These are phyloP conservation scores for Tylopilus sp. DNA, from an alignment of 1,284 basidiomycete genomes.

Conservation along the genomic window DNA sequence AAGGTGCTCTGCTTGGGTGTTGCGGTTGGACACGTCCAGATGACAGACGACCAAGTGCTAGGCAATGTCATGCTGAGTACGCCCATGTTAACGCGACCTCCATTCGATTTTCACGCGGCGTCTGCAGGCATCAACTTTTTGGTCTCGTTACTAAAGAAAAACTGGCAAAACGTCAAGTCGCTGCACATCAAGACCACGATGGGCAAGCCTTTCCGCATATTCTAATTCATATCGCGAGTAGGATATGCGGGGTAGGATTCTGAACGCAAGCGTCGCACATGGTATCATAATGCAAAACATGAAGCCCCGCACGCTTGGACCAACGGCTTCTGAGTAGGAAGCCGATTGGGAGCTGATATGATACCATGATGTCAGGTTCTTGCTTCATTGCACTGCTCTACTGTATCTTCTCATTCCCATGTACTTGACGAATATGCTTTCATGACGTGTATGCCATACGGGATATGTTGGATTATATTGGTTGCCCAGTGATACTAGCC, in stretches of 20 bases:
- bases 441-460: conserved; percentile 17
- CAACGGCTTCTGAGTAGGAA: conserved; percentile 69
- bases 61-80: conserved; percentile 94
- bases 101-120: conserved; percentile 5
- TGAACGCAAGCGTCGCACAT: conserved; percentile 22
- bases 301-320: conserved; percentile 90
- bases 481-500: neutral
- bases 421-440: conserved; percentile 15
- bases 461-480: conserved; percentile 2
- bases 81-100: conserved; percentile 28
- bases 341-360: conserved; percentile 82
- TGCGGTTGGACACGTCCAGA: conserved; percentile 95
- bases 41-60: conserved; percentile 96
- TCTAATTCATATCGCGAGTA: conserved; percentile 46
- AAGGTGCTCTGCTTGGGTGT: conserved; percentile 99
- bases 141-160: conserved; percentile 98
- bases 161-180: conserved; percentile 99
- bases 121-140: conserved; percentile 95
- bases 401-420: conserved; percentile 21
- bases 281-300: conserved; percentile 70
- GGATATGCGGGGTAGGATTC: conserved; percentile 12
- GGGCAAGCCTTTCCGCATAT: conserved; percentile 96
- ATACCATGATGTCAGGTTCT: conserved; percentile 23
- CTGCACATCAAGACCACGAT: conserved; percentile 98
- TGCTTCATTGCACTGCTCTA: conserved; percentile 10